Conservation (phyloP, 2,329 filamentous ascomycete genomes). For the Pseudogymnoascus sp. region DNA sequence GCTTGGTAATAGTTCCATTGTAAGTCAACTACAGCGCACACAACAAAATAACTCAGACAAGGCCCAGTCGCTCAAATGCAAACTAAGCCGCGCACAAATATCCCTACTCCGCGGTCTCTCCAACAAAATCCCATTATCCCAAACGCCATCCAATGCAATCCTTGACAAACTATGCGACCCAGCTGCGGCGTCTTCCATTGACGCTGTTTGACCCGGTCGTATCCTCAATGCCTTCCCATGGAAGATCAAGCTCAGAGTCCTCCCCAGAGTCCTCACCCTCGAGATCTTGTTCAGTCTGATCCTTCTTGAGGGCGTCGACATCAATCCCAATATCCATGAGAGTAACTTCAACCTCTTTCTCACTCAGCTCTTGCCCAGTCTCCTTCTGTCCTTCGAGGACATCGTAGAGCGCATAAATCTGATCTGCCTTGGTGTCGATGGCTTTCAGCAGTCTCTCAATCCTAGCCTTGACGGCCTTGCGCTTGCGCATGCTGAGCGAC, state of each 20-base stretch:
- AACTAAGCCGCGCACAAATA: background rate
- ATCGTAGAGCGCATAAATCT: slow-evolving; percentile 77
- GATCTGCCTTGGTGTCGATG: slow-evolving; percentile 66
- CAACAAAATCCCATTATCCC: background rate
- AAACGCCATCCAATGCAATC: background rate
- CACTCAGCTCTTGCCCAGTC: slow-evolving; percentile 53
- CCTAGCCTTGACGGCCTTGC: slow-evolving; percentile 50
- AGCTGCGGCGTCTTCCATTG: background rate
- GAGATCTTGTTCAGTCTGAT: background rate
- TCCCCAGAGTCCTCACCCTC: slow-evolving; percentile 10
- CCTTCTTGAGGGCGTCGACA: background rate
- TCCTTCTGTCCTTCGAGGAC: slow-evolving; percentile 73
- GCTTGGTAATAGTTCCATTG: slow-evolving; percentile 4
- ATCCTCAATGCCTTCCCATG: slow-evolving; percentile 21
- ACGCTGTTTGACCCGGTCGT: slow-evolving; percentile 10
- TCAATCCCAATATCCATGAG: slow-evolving; percentile 40
- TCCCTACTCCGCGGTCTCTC: background rate
- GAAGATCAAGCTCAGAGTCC: slow-evolving; percentile 16
- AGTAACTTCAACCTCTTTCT: slow-evolving; percentile 57
- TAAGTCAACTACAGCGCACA: background rate
- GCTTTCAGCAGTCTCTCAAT: slow-evolving; percentile 54
- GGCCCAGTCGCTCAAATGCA: background rate
- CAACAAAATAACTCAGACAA: background rate
- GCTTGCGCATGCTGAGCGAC: slow-evolving; percentile 54
- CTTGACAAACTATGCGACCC: background rate